Conservation (phyloP, 441 rosid species). For the Pelargonium australe region DNA sequence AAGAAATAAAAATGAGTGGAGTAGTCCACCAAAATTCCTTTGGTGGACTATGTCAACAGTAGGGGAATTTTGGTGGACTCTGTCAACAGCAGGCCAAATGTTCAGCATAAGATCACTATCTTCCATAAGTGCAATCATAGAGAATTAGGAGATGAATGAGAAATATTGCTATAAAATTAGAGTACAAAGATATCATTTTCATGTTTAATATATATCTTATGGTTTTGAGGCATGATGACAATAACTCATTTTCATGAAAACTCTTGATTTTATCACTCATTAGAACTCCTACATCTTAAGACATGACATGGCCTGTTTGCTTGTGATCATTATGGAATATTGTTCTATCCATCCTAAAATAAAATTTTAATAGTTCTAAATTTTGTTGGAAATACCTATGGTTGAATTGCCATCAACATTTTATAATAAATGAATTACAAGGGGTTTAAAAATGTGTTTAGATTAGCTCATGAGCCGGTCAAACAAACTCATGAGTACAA, state of each 20-base stretch:
- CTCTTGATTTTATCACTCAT: background rate
- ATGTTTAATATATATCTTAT: background rate
- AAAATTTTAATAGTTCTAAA: too few relatives aligned
- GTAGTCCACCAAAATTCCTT: too few relatives aligned
- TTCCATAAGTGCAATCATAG: too few relatives aligned
- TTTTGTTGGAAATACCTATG: too few relatives aligned
- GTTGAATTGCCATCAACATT: too few relatives aligned
- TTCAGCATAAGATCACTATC: too few relatives aligned
- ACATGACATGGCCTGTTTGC: background rate
- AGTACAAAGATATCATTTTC: background rate
- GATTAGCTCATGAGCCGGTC: too few relatives aligned
- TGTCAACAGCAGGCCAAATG: background rate
- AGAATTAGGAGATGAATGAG: background rate
- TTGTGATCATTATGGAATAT: background rate
- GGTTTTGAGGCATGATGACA: background rate
- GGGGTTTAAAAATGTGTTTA: too few relatives aligned
- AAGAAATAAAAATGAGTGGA: background rate
- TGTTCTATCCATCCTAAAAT: too few relatives aligned
- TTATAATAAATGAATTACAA: too few relatives aligned
- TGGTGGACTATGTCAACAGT: too few relatives aligned
- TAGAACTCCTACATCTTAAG: background rate
- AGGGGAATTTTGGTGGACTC: background rate
- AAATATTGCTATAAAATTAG: background rate
- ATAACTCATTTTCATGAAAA: background rate
- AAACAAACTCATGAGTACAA: too few relatives aligned